Evolutionary conservation across 225 moss, liverwort and hornwort species (phyloP), one percentile per base, ranked within the genome.

Genomic region (Neckera pumila): DNA sequence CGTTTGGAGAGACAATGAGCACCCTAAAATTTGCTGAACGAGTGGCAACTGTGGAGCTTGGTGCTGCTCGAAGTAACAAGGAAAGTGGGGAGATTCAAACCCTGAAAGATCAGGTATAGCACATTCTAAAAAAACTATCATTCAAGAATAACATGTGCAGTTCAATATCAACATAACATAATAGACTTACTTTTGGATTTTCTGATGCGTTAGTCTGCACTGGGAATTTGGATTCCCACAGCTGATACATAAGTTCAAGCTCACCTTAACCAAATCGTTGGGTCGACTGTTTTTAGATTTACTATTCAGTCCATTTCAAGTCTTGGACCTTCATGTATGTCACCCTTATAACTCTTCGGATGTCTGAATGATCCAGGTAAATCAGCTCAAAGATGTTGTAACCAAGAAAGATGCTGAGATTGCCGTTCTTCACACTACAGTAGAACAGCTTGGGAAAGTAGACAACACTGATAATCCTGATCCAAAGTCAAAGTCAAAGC

Each of bases 21-120:
- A 96, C 98, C 69, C 87, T 98, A 43, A 98, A 98, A 86, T 98
- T 98, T 89, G 98, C 98, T 42, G 98, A 98, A 90, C 88, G 98
- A 90, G 98, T 98, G 57, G 94, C 98, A 67, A 90, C 96, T 54
- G 96, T 98, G 87, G 97, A 98, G 93, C 94, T 98, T 84, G 98
- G 98, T 84, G 94, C 93, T 84, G 98, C 98, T 62, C 95, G 95
- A 73, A 95, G 92, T 88, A 96, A 98, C 89, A 95, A 94, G 88
- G 96, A 98, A 90, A 95, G 95, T 77, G 96, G 95, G 83, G 98
- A 98, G 85, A 91, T 98, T 86, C 95, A 95, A 86, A 90, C 90
- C 85, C 93, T 98, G 56, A 96, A 95, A 84, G 97, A 98, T 65
- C 97, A 95, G 93, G 95, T 97, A n/a, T 27, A 47, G 20, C 22